These are phyloP conservation scores for Discostella stelligeroides DNA, from an alignment of 108 stramenopile genomes.

Conservation along the genomic window DNA sequence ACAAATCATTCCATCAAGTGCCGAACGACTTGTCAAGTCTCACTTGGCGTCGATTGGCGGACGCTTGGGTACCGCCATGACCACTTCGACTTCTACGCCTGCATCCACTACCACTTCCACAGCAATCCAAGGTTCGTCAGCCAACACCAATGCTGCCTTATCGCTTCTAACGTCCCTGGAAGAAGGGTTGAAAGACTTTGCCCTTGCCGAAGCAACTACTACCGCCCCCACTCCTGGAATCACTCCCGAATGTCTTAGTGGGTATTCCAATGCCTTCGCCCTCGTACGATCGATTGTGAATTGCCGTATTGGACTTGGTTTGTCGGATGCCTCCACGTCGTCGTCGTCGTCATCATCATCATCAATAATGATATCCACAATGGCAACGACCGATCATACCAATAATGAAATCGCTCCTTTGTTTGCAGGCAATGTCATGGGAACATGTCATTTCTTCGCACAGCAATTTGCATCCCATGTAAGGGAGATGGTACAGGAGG, in stretches of 20 bases:
- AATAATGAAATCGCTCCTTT: background rate
- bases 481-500: slow-evolving; percentile 25
- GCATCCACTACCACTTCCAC: slow-evolving; percentile 32
- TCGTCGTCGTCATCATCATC: no score
- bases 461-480: slow-evolving; percentile 36
- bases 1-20: slow-evolving; percentile 19
- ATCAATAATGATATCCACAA: no score
- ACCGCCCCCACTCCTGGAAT: background rate
- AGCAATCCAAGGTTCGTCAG: slow-evolving; percentile 12
- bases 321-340: background rate
- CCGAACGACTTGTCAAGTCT: slow-evolving; percentile 8
- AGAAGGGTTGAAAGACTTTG: slow-evolving; percentile 19
- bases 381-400: background rate
- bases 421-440: slow-evolving; percentile 19
- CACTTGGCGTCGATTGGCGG: slow-evolving; percentile 25
- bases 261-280: slow-evolving; percentile 32
- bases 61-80: slow-evolving; percentile 7
- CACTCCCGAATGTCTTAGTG: slow-evolving; percentile 14
- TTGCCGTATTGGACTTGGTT: slow-evolving; percentile 12
- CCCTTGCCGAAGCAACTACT: background rate
- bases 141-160: slow-evolving; percentile 3
- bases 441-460: slow-evolving; percentile 34
- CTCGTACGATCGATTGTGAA: slow-evolving; percentile 25
- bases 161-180: slow-evolving; percentile 21
- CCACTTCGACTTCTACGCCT: slow-evolving; percentile 28